Percentiles rank a stretch among this genome's conserved stretches.
These are phyloP conservation scores for Porphyra umbilicalis DNA, from an alignment of 31 red algal species.

Conservation along the genomic window DNA sequence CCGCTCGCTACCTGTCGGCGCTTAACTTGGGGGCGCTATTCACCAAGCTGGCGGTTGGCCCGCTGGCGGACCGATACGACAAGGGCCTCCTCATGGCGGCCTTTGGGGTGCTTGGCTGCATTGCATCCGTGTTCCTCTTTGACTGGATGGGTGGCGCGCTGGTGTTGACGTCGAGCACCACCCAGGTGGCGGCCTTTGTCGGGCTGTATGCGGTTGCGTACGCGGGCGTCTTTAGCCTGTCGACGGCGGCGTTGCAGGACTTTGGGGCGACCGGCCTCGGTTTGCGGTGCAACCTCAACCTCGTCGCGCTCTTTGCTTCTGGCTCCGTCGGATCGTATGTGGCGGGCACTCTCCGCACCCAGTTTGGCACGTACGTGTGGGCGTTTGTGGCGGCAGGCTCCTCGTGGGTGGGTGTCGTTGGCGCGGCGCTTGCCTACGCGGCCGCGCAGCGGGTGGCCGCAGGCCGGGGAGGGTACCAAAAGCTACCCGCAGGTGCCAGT, in stretches of 20 bases:
- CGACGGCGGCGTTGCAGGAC: slow-evolving; percentile 40
- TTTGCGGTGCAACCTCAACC: slow-evolving; percentile 51
- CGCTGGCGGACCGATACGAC: slow-evolving; percentile 44
- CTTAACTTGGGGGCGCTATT: slow-evolving; percentile 40
- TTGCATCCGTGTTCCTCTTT: slow-evolving; percentile 22
- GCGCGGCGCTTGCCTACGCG: slow-evolving; percentile 9
- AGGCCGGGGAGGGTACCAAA: neutral
- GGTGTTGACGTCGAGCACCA: slow-evolving; percentile 14
- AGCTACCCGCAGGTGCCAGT: neutral
- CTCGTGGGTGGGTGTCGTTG: slow-evolving; percentile 17
- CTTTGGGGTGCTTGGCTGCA: slow-evolving; percentile 8
- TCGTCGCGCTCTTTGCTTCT: slow-evolving; percentile 32
- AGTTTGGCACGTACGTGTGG: slow-evolving; percentile 35
- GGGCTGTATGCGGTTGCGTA: slow-evolving; percentile 30
- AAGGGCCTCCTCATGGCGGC: slow-evolving; percentile 25
- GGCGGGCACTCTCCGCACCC: slow-evolving; percentile 16
- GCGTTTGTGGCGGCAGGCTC: slow-evolving; percentile 35
- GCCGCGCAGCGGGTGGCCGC: no score
- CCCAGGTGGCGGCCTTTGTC: slow-evolving; percentile 18
- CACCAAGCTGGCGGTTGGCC: slow-evolving; percentile 37
- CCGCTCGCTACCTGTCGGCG: slow-evolving; percentile 29
- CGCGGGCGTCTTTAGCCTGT: slow-evolving; percentile 46
- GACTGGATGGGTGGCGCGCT: slow-evolving; percentile 14
- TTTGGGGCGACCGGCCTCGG: slow-evolving; percentile 46
- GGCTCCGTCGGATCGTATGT: slow-evolving; percentile 49